Evolutionary conservation across 1,284 basidiomycete genomes (phyloP).

Genomic region (Ceratobasidium sp.): DNA sequence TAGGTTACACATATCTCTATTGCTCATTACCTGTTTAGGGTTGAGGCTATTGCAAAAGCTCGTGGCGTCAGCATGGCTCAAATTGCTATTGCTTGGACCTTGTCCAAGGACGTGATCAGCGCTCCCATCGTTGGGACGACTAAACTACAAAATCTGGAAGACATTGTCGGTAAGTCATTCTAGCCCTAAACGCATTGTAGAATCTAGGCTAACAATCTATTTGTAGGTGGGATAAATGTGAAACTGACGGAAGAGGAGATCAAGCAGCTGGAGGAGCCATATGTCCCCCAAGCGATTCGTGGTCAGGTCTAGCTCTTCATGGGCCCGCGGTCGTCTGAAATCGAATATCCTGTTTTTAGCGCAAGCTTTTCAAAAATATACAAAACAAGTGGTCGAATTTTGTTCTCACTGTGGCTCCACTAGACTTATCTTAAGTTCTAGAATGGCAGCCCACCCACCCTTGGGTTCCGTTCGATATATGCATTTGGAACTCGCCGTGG

Average conservation of each 20-base stretch:
- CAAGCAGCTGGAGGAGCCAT: conserved; percentile 40
- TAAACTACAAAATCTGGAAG: conserved; percentile 43
- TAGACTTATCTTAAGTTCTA: too few relatives aligned
- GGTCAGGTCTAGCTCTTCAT: too few relatives aligned
- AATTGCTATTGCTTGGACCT: conserved; percentile 20
- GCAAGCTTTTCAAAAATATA: too few relatives aligned
- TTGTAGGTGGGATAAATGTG: conserved; percentile 38
- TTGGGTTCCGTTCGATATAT: too few relatives aligned
- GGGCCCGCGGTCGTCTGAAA: too few relatives aligned
- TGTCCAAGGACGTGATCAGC: conserved; percentile 38
- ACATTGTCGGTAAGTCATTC: conserved; percentile 35
- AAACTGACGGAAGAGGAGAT: conserved; percentile 46
- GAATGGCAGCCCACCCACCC: too few relatives aligned
- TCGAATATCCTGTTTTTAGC: too few relatives aligned
- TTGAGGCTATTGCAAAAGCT: conserved; percentile 48
- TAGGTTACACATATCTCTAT: too few relatives aligned
- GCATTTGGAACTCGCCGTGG: too few relatives aligned
- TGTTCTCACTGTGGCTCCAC: too few relatives aligned
- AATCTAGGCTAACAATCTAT: not conserved
- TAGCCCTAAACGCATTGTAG: not conserved
- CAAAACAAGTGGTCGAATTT: too few relatives aligned
- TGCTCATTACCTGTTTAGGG: conserved; percentile 27
- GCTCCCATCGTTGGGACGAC: conserved; percentile 46
- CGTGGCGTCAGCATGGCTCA: conserved; percentile 49
- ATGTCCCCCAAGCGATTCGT: conserved; percentile 15